These are phyloP conservation scores for Pyrenochaeta sp. DNA, from an alignment of 2,329 filamentous ascomycete genomes.

Conservation along the genomic window DNA sequence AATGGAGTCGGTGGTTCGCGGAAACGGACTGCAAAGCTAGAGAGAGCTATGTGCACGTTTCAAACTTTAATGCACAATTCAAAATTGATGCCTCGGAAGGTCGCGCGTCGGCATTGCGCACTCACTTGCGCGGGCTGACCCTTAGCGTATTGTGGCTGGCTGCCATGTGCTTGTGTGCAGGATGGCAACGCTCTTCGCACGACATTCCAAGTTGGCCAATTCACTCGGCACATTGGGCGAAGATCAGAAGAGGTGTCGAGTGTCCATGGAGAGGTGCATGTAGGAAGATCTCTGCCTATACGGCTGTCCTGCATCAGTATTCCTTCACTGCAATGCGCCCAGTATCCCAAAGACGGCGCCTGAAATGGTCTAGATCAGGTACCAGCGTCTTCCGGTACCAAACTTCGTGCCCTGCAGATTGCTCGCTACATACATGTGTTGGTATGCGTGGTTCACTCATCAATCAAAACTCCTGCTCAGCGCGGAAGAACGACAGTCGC, in stretches of 20 bases:
- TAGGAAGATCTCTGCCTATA: neutral
- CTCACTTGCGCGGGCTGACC: neutral
- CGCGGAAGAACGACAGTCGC: neutral
- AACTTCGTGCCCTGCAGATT: neutral
- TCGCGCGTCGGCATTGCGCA: too few species aligned
- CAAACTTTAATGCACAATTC: constrained; percentile 7
- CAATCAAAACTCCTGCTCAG: neutral
- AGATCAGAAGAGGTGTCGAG: too few species aligned
- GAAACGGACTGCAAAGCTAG: constrained; percentile 15
- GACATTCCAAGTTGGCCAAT: neutral
- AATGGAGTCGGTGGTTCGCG: constrained; percentile 1
- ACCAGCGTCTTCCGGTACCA: neutral
- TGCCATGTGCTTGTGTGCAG: neutral
- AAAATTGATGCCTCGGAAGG: neutral
- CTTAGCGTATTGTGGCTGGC: neutral
- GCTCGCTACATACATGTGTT: neutral
- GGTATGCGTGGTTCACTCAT: neutral
- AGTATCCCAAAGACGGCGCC: neutral
- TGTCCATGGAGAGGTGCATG: neutral
- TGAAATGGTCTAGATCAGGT: neutral
- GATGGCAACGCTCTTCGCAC: neutral
- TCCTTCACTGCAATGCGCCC: neutral
- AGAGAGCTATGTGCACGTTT: neutral
- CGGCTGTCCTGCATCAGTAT: neutral
- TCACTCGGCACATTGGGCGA: too few species aligned